phyloP scores from a whole-genome alignment of 352 stramenopile genomes.

The Pythium aristosporum region DNA sequence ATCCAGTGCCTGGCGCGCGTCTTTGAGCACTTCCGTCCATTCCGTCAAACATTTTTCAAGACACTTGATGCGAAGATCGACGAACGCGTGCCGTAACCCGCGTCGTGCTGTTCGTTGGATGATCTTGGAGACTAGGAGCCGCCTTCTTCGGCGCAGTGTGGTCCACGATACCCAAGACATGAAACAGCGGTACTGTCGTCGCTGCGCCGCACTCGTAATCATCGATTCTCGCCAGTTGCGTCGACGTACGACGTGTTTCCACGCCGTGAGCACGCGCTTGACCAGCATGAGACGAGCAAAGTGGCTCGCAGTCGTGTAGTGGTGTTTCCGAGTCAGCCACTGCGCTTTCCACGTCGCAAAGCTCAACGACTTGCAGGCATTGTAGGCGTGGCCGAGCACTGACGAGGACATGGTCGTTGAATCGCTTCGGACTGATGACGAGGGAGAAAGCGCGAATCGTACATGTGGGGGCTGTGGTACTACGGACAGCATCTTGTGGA shows the following conservation, averaged over 20 bases:
- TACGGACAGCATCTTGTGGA: not conserved
- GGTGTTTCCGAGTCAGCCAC: constrained; percentile 21
- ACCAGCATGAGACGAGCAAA: constrained; percentile 21
- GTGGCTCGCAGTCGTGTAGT: constrained; percentile 13
- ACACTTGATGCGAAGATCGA: constrained; percentile 33
- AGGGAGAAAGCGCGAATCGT: constrained; percentile 9
- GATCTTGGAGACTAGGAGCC: not conserved
- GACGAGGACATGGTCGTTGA: constrained; percentile 3
- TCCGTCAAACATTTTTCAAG: constrained; percentile 31
- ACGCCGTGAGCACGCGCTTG: constrained; percentile 19
- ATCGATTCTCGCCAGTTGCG: constrained; percentile 24
- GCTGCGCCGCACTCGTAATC: not conserved
- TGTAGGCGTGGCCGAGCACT: constrained; percentile 14
- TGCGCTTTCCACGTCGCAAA: constrained; percentile 35
- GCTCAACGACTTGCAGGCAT: constrained; percentile 16
- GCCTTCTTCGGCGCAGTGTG: not conserved
- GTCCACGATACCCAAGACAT: constrained; percentile 8
- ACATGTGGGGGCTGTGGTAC: not conserved
- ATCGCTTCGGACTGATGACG: constrained; percentile 7
- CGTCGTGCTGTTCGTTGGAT: not conserved
- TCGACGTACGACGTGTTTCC: constrained; percentile 17
- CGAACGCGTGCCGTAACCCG: constrained; percentile 15
- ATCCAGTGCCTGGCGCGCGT: constrained; percentile 39
- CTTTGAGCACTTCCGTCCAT: constrained; percentile 42
- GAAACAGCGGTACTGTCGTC: not conserved